A percentile compares a stretch with the other conserved stretches of the same genome.
These are phyloP conservation scores for Talaromyces wortmannii DNA, from an alignment of 495 filamentous ascomycete genomes.

Conservation along the genomic window DNA sequence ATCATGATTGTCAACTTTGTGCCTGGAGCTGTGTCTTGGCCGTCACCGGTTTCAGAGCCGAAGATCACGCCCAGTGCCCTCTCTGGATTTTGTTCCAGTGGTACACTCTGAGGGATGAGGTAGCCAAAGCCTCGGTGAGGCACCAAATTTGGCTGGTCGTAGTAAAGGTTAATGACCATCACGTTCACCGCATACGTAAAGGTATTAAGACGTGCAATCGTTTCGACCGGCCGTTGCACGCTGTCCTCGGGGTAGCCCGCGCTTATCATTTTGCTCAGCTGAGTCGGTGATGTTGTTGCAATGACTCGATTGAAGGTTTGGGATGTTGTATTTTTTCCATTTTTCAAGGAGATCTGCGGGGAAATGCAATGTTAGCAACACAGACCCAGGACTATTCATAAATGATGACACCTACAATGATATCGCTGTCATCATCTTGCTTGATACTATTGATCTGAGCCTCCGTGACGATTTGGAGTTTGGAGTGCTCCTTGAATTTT, in stretches of 20 bases:
- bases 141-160: conserved; percentile 53
- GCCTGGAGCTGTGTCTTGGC: conserved; percentile 49
- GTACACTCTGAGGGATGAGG: conserved; percentile 68
- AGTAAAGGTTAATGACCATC: conserved; percentile 90
- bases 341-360: conserved; percentile 12
- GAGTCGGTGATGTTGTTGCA: conserved; percentile 54
- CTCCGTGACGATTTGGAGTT: conserved; percentile 46
- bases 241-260: conserved; percentile 4
- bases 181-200: conserved; percentile 66
- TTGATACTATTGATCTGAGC: conserved; percentile 28
- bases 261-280: conserved; percentile 18
- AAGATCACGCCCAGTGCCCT: conserved; percentile 85
- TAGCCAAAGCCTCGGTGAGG: conserved; percentile 78
- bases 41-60: conserved; percentile 60
- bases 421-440: conserved; percentile 4
- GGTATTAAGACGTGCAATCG: conserved; percentile 30
- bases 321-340: conserved; percentile 9
- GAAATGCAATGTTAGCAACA: background rate
- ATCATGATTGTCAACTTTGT: conserved; percentile 95
- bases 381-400: background rate
- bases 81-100: conserved; percentile 71
- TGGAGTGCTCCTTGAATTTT: conserved; percentile 31
- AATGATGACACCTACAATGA: conserved; percentile 13
- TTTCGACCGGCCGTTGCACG: conserved; percentile 8
- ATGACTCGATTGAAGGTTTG: conserved; percentile 56